Evolutionary conservation across 495 filamentous ascomycete genomes (phyloP), one percentile per base, ranked within the genome.

Genomic region (Neurospora tetrasperma): DNA sequence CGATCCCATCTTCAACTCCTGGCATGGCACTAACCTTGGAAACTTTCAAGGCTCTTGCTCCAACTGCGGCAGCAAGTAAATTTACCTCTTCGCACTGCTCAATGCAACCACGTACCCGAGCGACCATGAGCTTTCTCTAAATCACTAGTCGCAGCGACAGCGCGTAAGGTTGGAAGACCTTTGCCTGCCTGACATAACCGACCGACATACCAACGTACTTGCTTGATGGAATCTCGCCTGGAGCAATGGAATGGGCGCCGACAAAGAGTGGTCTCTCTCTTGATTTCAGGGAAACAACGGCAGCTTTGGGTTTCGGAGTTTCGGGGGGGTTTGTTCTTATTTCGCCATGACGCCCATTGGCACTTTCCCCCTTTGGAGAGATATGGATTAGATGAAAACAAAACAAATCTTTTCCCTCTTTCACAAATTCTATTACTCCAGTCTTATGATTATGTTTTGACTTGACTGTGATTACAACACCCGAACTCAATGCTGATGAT

Each of bases 1-100:
- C 35, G 35, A 38, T 38, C 35, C 4, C 35, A 38, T 38, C 35
- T 5, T 38, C 35, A 4, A 6, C 5, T 38, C 0, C 35, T 38
- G 35, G 35, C 35, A 38, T 5, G 35, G 35, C 5, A 38, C 42
- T 31, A 2, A 54, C 42, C 39, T 41, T 2, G 35, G 7, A 39
- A 48, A 38, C 23, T 16, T 40, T 20, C 69, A 48, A 85, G 84
- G 84, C 80, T 78, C 80, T 71, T 81, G 80, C 84, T 81, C 82
- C 73, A 73, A 75, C 18, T 82, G 80, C 74, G 81, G 82, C 76
- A 82, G 82, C 74, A 75, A 72, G 42, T 76, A 76, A 75, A 69
- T 71, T 27, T 6, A 38, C 11, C 20, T 18, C 14, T 11, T 54
- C 11, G 35, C 35, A 38, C 35, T 7, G 69, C 62, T 16, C 59